A percentile compares a stretch with the other conserved stretches of the same genome.
Evolutionary conservation across 257 asterid genomes (phyloP).

Genomic region (Striga asiatica): DNA sequence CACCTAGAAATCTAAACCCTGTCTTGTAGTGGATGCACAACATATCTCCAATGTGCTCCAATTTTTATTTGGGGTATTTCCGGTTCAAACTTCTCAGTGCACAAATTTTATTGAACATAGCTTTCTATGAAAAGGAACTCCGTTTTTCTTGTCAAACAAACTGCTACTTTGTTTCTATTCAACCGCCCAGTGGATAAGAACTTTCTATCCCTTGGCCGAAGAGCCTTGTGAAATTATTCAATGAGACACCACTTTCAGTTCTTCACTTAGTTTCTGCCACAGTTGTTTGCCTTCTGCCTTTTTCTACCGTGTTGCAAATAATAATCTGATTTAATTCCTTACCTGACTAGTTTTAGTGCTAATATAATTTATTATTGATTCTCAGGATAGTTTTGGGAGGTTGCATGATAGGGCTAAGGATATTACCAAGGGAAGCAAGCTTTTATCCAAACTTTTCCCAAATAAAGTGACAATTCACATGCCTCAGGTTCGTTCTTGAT

Average conservation of each 20-base stretch:
- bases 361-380: slow-evolving; percentile 12
- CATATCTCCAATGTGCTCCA: no score
- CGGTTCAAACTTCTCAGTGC: no score
- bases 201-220: slow-evolving; percentile 1
- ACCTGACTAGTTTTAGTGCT: slow-evolving; percentile 14
- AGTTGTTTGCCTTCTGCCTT: slow-evolving; percentile 7
- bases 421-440: slow-evolving; percentile 65
- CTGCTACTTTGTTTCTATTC: not conserved
- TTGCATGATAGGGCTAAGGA: slow-evolving; percentile 76
- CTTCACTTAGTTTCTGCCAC: no score
- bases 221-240: not conserved
- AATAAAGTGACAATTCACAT: slow-evolving; percentile 74
- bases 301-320: no score
- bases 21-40: no score
- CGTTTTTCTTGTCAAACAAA: no score
- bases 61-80: no score
- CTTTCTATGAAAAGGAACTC: no score
- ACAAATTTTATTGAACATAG: no score
- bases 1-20: no score
- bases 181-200: not conserved
- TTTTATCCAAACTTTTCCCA: slow-evolving; percentile 69
- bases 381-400: slow-evolving; percentile 85
- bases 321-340: no score
- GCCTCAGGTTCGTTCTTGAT: slow-evolving; percentile 56
- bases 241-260: not conserved